These are phyloP conservation scores for Artemisia tridentata DNA, from an alignment of 129 eudicot species.

Conservation along the genomic window DNA sequence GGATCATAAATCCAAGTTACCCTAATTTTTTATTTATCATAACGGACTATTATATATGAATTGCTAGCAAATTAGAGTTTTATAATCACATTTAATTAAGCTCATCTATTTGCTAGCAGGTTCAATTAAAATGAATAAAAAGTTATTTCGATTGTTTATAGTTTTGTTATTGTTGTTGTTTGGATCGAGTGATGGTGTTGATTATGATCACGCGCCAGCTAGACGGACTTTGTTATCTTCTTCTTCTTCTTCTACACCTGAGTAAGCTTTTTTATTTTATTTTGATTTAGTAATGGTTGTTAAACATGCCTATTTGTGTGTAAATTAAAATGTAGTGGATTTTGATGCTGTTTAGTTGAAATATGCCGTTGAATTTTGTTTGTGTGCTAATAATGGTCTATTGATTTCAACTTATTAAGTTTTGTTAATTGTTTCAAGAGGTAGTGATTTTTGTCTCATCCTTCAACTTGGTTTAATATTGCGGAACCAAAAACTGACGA, in stretches of 20 bases:
- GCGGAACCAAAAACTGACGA: too few species aligned
- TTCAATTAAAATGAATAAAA: background rate
- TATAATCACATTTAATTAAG: background rate
- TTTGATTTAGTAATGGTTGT: background rate
- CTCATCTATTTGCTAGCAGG: background rate
- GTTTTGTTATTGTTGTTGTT: constrained; percentile 14
- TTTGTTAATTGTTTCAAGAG: too few species aligned
- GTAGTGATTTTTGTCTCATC: too few species aligned
- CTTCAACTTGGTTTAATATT: too few species aligned
- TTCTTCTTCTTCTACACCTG: constrained; percentile 20
- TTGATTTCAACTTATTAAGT: too few species aligned
- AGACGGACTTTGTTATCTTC: constrained; percentile 43
- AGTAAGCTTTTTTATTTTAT: constrained; percentile 30
- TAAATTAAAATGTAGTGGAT: too few species aligned
- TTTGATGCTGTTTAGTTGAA: too few species aligned
- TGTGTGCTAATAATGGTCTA: too few species aligned
- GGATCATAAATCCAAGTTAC: background rate
- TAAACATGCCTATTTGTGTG: too few species aligned
- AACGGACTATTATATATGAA: background rate
- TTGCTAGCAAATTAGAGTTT: constrained; percentile 1
- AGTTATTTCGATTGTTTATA: constrained; percentile 1
- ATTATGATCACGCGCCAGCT: constrained; percentile 30
- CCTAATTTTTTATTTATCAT: background rate
- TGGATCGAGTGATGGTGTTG: constrained; percentile 32
- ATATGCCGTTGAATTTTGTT: too few species aligned